Evolutionary conservation across 2,329 filamentous ascomycete genomes (phyloP).

Genomic region (Fusarium paranaense): DNA sequence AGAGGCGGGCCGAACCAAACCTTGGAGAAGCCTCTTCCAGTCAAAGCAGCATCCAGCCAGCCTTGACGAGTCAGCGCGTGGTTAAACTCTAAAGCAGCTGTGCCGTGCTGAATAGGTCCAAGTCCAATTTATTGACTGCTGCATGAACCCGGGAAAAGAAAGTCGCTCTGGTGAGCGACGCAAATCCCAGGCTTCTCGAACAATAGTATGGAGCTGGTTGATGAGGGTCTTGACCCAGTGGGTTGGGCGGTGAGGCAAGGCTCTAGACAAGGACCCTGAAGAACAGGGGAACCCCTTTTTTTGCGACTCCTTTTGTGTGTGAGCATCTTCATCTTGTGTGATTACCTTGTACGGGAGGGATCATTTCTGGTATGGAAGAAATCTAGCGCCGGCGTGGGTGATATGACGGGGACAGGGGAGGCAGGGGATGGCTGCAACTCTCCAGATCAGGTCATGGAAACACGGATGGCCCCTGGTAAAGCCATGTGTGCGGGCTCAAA

Average conservation of each 20-base stretch:
- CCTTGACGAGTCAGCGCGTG: constrained; percentile 28
- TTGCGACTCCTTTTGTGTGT: constrained; percentile 14
- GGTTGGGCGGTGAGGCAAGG: constrained; percentile 36
- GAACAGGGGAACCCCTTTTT: constrained; percentile 33
- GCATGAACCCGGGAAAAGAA: constrained; percentile 12
- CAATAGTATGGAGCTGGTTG: constrained; percentile 14
- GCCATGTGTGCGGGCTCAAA: constrained; percentile 33
- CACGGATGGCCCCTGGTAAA: constrained; percentile 30
- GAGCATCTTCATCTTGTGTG: constrained; percentile 37
- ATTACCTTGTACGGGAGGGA: constrained; percentile 22
- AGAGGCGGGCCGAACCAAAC: constrained; percentile 16
- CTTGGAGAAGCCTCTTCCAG: constrained; percentile 1
- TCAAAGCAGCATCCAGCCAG: constrained; percentile 8
- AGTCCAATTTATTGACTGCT: not conserved
- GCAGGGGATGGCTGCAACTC: constrained; percentile 25
- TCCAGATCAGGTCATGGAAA: constrained; percentile 35
- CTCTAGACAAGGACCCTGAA: constrained; percentile 16
- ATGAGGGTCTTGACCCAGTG: constrained; percentile 15
- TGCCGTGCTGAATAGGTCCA: not conserved
- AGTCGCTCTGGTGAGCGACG: not conserved
- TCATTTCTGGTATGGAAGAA: constrained; percentile 16
- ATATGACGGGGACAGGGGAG: constrained; percentile 25
- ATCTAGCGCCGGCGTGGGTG: constrained; percentile 11
- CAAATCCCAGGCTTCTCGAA: constrained; percentile 5
- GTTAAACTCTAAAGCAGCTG: constrained; percentile 23